These are phyloP conservation scores for Suhomyces choctaworum DNA, from an alignment of 1,139 yeast genomes.

Conservation along the genomic window DNA sequence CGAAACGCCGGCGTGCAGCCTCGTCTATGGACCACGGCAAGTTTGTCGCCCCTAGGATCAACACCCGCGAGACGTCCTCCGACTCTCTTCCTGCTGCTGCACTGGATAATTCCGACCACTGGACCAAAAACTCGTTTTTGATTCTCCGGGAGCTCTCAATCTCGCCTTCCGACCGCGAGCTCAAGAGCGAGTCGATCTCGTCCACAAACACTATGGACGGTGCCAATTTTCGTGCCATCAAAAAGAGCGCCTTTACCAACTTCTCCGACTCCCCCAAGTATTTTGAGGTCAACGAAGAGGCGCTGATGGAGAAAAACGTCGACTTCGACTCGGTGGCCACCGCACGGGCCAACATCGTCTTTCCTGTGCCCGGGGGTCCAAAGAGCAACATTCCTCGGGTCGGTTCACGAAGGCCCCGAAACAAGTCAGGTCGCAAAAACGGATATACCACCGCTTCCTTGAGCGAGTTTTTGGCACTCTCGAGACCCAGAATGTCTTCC, in stretches of 20 bases:
- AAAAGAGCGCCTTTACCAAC: constrained; percentile 83
- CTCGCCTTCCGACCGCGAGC: constrained; percentile 85
- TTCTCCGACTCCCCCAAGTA: constrained; percentile 94
- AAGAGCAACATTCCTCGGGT: constrained; percentile 93
- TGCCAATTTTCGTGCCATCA: constrained; percentile 80
- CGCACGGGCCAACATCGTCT: constrained; percentile 96
- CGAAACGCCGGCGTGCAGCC: constrained; percentile 95
- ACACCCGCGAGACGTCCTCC: constrained; percentile 58
- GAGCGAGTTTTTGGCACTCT: constrained; percentile 81
- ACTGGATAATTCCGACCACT: constrained; percentile 91
- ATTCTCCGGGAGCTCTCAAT: constrained; percentile 89
- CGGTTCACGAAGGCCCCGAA: constrained; percentile 90
- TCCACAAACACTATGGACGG: constrained; percentile 96
- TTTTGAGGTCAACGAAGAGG: constrained; percentile 90
- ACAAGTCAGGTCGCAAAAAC: constrained; percentile 88
- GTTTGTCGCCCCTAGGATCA: constrained; percentile 94
- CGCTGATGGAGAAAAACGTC: constrained; percentile 89
- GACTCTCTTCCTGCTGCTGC: constrained; percentile 58
- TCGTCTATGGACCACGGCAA: constrained; percentile 98
- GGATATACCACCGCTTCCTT: constrained; percentile 98
- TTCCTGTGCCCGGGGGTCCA: constrained; percentile 99
- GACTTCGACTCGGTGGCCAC: constrained; percentile 96
- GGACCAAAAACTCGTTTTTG: constrained; percentile 91
- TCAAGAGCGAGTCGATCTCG: constrained; percentile 89
- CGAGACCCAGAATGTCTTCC: constrained; percentile 96